Conservation (phyloP, 305 asterid genomes). For the Fraxinus latifolia region DNA sequence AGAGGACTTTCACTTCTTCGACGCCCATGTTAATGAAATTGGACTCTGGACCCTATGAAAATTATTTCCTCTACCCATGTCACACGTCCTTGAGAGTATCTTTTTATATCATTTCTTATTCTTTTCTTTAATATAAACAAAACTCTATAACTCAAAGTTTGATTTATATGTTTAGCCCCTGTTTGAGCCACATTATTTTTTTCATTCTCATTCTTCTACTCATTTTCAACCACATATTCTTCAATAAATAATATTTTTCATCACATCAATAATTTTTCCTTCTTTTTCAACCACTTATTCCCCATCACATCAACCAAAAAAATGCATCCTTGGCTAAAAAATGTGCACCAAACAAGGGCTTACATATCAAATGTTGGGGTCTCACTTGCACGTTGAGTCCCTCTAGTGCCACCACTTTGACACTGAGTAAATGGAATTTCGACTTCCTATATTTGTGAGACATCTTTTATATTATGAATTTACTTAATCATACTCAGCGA, state of each 20-base stretch:
- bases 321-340: too few relatives aligned
- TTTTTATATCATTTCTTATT: not conserved
- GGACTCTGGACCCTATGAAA: not conserved
- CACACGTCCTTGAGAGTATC: not conserved
- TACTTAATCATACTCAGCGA: too few relatives aligned
- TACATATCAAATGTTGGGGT: not conserved
- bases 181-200: too few relatives aligned
- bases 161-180: too few relatives aligned
- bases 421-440: not conserved
- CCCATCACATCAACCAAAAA: too few relatives aligned
- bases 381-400: not conserved
- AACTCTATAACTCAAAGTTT: not conserved
- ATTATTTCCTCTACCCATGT: not conserved
- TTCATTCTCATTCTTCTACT: too few relatives aligned
- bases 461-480: not conserved
- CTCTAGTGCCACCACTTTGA: not conserved
- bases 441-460: not conserved
- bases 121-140: not conserved
- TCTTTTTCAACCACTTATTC: too few relatives aligned
- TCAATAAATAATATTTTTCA: too few relatives aligned
- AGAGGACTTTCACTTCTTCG: not conserved
- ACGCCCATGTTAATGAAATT: not conserved
- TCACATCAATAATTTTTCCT: too few relatives aligned
- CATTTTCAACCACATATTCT: too few relatives aligned
- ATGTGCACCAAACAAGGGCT: too few relatives aligned